Evolutionary conservation across 2,329 filamentous ascomycete genomes (phyloP).

Genomic region (Trichophyton equinum): DNA sequence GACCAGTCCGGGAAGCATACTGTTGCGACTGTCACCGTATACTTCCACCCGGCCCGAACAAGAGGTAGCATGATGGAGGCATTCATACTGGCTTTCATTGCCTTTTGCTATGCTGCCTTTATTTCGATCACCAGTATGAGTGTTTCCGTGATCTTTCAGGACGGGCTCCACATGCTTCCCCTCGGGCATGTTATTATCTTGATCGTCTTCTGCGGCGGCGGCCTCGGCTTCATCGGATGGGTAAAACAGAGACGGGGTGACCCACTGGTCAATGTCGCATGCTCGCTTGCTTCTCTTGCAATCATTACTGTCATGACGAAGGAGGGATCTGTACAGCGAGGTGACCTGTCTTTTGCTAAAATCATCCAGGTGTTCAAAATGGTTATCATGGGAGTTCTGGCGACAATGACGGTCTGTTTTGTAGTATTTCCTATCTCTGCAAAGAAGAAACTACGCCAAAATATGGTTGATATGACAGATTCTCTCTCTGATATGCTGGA

Average conservation of each 20-base stretch:
- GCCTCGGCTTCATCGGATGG: conserved; percentile 79
- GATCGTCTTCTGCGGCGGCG: conserved; percentile 71
- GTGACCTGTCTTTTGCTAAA: conserved; percentile 68
- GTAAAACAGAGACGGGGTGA: conserved; percentile 67
- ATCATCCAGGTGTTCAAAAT: conserved; percentile 74
- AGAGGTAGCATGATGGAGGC: conserved; percentile 85
- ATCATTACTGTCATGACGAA: conserved; percentile 86
- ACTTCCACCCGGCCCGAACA: conserved; percentile 81
- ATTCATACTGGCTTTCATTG: conserved; percentile 59
- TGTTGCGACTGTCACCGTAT: conserved; percentile 85
- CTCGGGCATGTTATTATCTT: conserved; percentile 70
- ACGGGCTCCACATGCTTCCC: conserved; percentile 50
- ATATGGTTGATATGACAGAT: conserved; percentile 60
- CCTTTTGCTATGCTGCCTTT: conserved; percentile 64
- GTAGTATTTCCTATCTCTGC: conserved; percentile 69
- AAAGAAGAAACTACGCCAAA: conserved; percentile 56
- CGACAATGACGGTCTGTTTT: conserved; percentile 62
- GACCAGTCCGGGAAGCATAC: conserved; percentile 85
- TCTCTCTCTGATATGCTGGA: conserved; percentile 70
- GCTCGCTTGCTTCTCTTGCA: conserved; percentile 73
- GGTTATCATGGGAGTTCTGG: conserved; percentile 62
- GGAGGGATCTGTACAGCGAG: conserved; percentile 73
- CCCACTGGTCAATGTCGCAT: conserved; percentile 70
- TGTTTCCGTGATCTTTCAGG: conserved; percentile 67
- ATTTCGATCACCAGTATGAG: conserved; percentile 77